Evolutionary conservation across 768 basidiomycete species (phyloP), one percentile per base, ranked within the genome.

Genomic region (Cystobasidiopsis lactophilus): DNA sequence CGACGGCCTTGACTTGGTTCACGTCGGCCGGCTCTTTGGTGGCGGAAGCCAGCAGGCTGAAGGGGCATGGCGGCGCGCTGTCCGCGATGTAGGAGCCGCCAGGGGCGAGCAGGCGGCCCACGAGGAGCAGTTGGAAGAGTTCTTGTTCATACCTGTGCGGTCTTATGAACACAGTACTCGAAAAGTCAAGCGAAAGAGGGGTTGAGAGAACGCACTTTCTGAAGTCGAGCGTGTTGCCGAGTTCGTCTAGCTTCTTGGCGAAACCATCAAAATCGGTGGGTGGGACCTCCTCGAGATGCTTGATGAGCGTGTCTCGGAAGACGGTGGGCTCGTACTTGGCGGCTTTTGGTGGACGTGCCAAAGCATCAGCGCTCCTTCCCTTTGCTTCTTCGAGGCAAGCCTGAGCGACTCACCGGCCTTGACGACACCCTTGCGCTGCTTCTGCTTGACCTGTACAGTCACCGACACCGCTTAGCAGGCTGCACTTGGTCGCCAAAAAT

Each of bases 71-170:
- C 27, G 84, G 81, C 21, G 81, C 79, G 46, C 77, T 78, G 56
- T 86, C 84, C 53, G 93, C 86, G 68, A 95, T 62, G 69, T 83
- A 88, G 62, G 72, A 77, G 55, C 91, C 91, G 49, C 91, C 91
- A 19, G 91, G 93, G 69, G 95, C 89, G 62, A 98, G 77, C 58
- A 98, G 80, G 39, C 86, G 85, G 46, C 91, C 91, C 64, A 88
- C 81, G 63, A 98, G 76, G 65, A 95, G 75, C 71, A 93, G 77
- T 70, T 98, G 89, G 69, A 93, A 96, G 62, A 96, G 79, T 52
- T 80, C 75, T 62, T 93, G 88, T 69, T 85, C 83, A 79, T 96
- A 95, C n/a, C 45, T 47, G 11, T 35, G 33, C 16, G 33, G 9
- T 35, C 33, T 7, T 7, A 35, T 35, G 33, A 7, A 35, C 33